A percentile compares a stretch with the other conserved stretches of the same genome.
Evolutionary conservation across 2,329 filamentous ascomycete genomes (phyloP).

Genomic region (Cladophialophora exuberans): DNA sequence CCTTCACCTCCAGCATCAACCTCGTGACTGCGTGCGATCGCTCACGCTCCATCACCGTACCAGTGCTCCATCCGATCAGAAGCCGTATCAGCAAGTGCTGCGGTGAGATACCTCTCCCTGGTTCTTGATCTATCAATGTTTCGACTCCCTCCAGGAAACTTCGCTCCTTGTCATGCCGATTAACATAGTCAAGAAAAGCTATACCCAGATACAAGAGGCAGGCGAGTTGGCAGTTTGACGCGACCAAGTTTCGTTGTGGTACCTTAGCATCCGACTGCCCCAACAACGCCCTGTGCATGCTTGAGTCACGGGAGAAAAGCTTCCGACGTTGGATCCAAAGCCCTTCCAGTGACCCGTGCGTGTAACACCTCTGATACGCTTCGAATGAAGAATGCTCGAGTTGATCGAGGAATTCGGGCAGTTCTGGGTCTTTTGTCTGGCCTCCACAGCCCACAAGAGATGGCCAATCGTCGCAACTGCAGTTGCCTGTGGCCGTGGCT

Average conservation of each 20-base stretch:
- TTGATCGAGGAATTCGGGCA: not conserved
- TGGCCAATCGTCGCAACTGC: not conserved
- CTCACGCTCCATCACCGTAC: not conserved
- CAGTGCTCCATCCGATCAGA: not conserved
- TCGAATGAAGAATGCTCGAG: not conserved
- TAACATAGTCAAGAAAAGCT: not conserved
- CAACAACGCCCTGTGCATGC: not conserved
- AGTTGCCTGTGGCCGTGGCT: not conserved
- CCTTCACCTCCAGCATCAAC: not conserved
- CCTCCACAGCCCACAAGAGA: not conserved
- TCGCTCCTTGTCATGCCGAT: not conserved
- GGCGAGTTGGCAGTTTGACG: not conserved
- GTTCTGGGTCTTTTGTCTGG: no score
- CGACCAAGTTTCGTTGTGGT: not conserved
- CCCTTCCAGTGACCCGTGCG: no score
- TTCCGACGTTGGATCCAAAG: not conserved
- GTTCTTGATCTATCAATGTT: no score
- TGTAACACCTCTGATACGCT: not conserved
- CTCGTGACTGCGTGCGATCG: not conserved
- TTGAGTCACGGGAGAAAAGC: not conserved
- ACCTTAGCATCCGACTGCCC: not conserved
- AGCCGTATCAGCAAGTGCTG: not conserved
- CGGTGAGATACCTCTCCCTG: not conserved
- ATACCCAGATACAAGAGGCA: not conserved
- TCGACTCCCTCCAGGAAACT: not conserved